Evolutionary conservation across 2,329 filamentous ascomycete genomes (phyloP).

Genomic region (Zymoseptoria tritici): DNA sequence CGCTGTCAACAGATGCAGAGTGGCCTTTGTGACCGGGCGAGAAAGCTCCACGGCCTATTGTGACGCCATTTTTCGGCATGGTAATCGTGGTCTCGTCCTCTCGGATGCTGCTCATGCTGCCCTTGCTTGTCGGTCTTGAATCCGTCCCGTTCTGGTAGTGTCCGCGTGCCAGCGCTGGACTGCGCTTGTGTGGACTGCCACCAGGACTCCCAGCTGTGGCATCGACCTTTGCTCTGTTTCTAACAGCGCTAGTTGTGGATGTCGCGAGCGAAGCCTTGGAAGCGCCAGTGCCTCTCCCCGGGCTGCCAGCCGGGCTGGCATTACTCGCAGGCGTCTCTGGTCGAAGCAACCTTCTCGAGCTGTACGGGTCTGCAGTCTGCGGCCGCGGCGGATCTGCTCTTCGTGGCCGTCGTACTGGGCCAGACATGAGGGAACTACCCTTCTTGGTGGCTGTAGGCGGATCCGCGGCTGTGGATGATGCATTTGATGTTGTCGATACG

Average conservation of each 20-base stretch:
- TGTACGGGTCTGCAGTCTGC: constrained; percentile 50
- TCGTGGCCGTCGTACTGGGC: constrained; percentile 50
- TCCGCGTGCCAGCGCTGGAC: constrained; percentile 17
- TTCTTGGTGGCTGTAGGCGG: constrained; percentile 29
- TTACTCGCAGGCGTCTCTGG: constrained; percentile 39
- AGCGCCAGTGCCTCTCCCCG: constrained; percentile 29
- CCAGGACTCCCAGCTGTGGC: constrained; percentile 21
- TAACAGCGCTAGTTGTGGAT: constrained; percentile 19
- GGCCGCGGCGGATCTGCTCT: constrained; percentile 42
- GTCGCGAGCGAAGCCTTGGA: constrained; percentile 24
- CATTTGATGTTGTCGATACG: constrained; percentile 24
- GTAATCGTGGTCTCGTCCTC: constrained; percentile 44
- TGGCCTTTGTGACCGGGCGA: constrained; percentile 29
- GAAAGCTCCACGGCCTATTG: constrained; percentile 25
- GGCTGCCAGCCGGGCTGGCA: constrained; percentile 39
- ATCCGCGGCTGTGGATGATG: constrained; percentile 15
- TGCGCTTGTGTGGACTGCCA: constrained; percentile 26
- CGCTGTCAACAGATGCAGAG: constrained; percentile 35
- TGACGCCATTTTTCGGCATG: constrained; percentile 33
- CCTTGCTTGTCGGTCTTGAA: constrained; percentile 28
- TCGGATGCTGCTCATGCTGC: constrained; percentile 22
- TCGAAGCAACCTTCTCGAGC: constrained; percentile 29
- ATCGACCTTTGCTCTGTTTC: constrained; percentile 21
- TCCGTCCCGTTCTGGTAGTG: constrained; percentile 13
- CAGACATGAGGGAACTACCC: constrained; percentile 46